Evolutionary conservation across 257 asterid genomes (phyloP).

Genomic region (Solanum rostratum): DNA sequence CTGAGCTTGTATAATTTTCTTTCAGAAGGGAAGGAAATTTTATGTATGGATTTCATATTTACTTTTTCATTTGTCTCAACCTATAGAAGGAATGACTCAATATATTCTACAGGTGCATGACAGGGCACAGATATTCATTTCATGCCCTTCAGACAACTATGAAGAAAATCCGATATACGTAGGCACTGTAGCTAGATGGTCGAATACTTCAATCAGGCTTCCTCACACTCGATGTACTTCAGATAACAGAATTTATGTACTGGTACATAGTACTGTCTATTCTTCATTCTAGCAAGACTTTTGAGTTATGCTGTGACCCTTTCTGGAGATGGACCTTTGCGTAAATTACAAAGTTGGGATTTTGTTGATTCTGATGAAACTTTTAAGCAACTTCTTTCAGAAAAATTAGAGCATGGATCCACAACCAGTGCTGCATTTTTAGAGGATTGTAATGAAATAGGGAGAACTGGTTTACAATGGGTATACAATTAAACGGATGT

Average conservation of each 20-base stretch:
- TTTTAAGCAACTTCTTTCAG: background rate
- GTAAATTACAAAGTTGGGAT: background rate
- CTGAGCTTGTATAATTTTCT: background rate
- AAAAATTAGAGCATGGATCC: background rate
- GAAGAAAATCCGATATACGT: constrained; percentile 47
- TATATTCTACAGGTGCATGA: constrained; percentile 66
- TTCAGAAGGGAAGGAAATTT: background rate
- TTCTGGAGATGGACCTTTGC: background rate
- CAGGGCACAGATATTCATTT: constrained; percentile 85
- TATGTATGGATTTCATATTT: background rate
- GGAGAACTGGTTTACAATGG: background rate
- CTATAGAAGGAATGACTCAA: background rate
- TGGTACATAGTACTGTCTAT: constrained; percentile 37
- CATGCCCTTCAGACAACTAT: constrained; percentile 47
- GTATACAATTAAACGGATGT: background rate
- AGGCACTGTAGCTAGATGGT: constrained; percentile 68
- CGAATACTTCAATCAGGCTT: constrained; percentile 50
- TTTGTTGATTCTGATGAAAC: background rate
- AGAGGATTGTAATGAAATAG: background rate
- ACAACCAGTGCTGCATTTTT: background rate
- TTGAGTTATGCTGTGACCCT: background rate
- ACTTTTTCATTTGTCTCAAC: background rate
- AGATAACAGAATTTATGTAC: constrained; percentile 34
- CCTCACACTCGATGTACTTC: constrained; percentile 47
- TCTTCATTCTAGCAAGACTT: background rate